A percentile compares a stretch with the other conserved stretches of the same genome.
Conservation (phyloP, 1,284 basidiomycete species). For the Microstroma glucosiphilum region DNA sequence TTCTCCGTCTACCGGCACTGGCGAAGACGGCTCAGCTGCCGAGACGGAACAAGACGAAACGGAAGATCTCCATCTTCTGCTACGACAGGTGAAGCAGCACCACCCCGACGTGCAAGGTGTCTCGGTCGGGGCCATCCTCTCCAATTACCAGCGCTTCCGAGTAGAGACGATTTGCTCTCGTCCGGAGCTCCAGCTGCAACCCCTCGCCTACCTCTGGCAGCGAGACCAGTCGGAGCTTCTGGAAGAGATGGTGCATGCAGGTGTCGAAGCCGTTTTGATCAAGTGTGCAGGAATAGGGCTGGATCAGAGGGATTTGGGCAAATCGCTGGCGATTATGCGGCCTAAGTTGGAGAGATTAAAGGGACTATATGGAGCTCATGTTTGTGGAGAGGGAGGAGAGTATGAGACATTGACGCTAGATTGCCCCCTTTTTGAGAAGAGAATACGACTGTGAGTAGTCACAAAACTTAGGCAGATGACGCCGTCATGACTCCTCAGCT, state of each 20-base stretch:
- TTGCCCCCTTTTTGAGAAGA: slow-evolving; percentile 76
- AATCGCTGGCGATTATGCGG: slow-evolving; percentile 68
- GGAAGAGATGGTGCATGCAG: slow-evolving; percentile 74
- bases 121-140: slow-evolving; percentile 91
- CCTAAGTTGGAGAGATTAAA: slow-evolving; percentile 69
- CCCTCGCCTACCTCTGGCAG: slow-evolving; percentile 91
- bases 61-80: slow-evolving; percentile 79
- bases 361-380: slow-evolving; percentile 75
- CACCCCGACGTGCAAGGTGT: slow-evolving; percentile 82
- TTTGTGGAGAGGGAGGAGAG: slow-evolving; percentile 96
- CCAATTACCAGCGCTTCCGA: slow-evolving; percentile 91
- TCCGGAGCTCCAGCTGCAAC: slow-evolving; percentile 65
- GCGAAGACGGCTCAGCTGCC: slow-evolving; percentile 28
- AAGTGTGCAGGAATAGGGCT: slow-evolving; percentile 95
- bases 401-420: slow-evolving; percentile 92
- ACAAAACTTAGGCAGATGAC: too few species aligned
- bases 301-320: slow-evolving; percentile 68
- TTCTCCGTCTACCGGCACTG: slow-evolving; percentile 53
- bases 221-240: slow-evolving; percentile 76
- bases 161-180: slow-evolving; percentile 78
- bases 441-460: slow-evolving; percentile 58
- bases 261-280: slow-evolving; percentile 78
- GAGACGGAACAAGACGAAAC: slow-evolving; percentile 70
- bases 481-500: too few species aligned
- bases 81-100: slow-evolving; percentile 61